phyloP scores from a whole-genome alignment of 164 flowering plant species.

The Magnolia sinica region DNA sequence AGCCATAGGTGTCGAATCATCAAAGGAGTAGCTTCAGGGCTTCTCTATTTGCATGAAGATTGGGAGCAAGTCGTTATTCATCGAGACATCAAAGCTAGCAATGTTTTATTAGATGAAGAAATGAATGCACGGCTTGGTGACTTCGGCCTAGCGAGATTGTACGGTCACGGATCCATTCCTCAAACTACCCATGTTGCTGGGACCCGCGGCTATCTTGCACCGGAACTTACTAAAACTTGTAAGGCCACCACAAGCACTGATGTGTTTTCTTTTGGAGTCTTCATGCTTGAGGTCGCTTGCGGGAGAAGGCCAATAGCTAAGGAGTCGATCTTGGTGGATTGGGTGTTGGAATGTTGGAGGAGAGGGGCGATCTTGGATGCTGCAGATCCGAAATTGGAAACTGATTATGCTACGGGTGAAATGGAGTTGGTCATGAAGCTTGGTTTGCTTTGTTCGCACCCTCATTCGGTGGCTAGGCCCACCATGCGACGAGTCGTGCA shows the following conservation, averaged over 20 bases:
- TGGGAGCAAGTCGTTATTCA: constrained; percentile 42
- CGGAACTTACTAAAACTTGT: constrained; percentile 27
- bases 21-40: constrained; percentile 32
- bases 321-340: constrained; percentile 24
- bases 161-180: constrained; percentile 28
- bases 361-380: constrained; percentile 14
- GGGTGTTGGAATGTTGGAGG: constrained; percentile 24
- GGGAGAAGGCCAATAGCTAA: constrained; percentile 32
- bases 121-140: constrained; percentile 33
- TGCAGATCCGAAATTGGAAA: constrained; percentile 16
- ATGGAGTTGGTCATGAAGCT: constrained; percentile 21
- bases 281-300: constrained; percentile 35
- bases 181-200: constrained; percentile 36
- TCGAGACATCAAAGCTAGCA: constrained; percentile 38
- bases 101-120: constrained; percentile 31
- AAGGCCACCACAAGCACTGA: constrained; percentile 32
- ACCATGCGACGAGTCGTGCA: constrained; percentile 8
- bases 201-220: constrained; percentile 37
- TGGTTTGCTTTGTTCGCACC: constrained; percentile 18
- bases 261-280: constrained; percentile 34
- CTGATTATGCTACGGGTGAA: constrained; percentile 6
- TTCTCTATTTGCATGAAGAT: constrained; percentile 33
- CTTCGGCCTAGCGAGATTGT: constrained; percentile 35
- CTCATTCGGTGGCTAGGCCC: not conserved
- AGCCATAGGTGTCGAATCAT: constrained; percentile 27